These are phyloP conservation scores for Aegilops tauschii DNA, from an alignment of 176 grass and related monocot species.

Conservation along the genomic window DNA sequence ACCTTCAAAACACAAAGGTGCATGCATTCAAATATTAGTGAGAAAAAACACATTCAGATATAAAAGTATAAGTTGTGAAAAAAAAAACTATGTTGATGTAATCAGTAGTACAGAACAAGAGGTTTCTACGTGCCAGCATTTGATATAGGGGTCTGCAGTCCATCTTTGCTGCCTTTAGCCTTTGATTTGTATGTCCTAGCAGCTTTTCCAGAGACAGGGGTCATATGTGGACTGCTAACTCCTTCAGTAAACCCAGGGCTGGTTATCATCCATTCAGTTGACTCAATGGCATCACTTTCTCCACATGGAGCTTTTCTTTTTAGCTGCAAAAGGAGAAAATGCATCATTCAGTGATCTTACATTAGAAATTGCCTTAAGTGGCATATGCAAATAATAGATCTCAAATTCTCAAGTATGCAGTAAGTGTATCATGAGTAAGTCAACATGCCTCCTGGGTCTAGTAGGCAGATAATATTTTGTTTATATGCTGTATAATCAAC, in stretches of 20 bases:
- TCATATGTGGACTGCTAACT: constrained; percentile 46
- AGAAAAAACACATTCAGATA: background rate
- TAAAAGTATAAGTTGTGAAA: background rate
- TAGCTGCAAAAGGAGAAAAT: constrained; percentile 40
- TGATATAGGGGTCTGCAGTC: constrained; percentile 44
- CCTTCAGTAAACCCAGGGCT: constrained; percentile 55
- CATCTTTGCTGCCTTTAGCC: constrained; percentile 53
- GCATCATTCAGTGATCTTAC: background rate
- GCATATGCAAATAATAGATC: background rate
- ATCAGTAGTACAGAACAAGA: constrained; percentile 24
- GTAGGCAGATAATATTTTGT: background rate
- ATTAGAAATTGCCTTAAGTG: background rate
- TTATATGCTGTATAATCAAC: constrained; percentile 15
- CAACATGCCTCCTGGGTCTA: background rate
- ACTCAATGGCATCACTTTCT: constrained; percentile 47
- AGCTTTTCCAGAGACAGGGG: constrained; percentile 57
- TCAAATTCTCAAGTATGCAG: background rate
- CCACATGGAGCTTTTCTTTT: constrained; percentile 58
- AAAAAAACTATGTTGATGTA: constrained; percentile 1
- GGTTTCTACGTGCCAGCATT: constrained; percentile 68
- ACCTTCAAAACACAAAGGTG: constrained; percentile 40
- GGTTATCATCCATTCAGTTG: constrained; percentile 42
- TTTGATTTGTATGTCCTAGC: constrained; percentile 51
- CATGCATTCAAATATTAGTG: constrained; percentile 13
- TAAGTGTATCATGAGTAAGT: background rate